Evolutionary conservation across 768 basidiomycete species (phyloP), one percentile per base, ranked within the genome.

Genomic region (Phaeolepiota aurea): DNA sequence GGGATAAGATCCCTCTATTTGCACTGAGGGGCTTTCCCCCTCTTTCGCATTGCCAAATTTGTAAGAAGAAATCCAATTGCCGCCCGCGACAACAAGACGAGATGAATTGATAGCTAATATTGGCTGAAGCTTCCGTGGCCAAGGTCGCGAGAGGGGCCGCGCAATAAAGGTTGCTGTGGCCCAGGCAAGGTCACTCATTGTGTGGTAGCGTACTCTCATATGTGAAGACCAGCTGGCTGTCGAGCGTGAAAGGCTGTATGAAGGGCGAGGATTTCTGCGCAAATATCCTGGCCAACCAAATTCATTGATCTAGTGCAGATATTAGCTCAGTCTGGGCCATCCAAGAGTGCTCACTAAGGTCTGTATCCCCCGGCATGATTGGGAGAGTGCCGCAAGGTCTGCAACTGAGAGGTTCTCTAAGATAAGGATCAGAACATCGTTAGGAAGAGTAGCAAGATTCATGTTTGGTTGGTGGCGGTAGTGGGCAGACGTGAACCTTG

Each of bases 51-150:
- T 37, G 3, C 58, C 63, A 45, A 86, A 76, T 13, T 46, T 57
- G 51, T 82, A 87, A 5, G 71, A 76, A 47, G 75, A 69, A n/a
- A 87, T 56, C 15, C 54, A 52, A 46, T 59, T 62, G 9, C 81
- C 82, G 4, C 80, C 76, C 11, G 76, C 80, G 32, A 86, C 71
- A 25, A 83, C 44, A 1, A 87, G 60, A 5, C 77, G 64, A 19
- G 73, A 73, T 13, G 58, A 41, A 41, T 68, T 79, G 42, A 79
- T 65, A 19, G 78, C 72, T 25, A 87, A 53, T 10, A 66, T 49
- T 3, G 84, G 79, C 43, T 74, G 79, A 3, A 70, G 56, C 48
- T 72, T 82, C 16, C 63, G 65, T 3, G 49, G 11, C 83, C 83
- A 87, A 7, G 71, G 67, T 18, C 63, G 62, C 15, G 78, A 74